These are phyloP conservation scores for Tetragonia tetragonoides DNA, from an alignment of 148 eudicot species.

Conservation along the genomic window DNA sequence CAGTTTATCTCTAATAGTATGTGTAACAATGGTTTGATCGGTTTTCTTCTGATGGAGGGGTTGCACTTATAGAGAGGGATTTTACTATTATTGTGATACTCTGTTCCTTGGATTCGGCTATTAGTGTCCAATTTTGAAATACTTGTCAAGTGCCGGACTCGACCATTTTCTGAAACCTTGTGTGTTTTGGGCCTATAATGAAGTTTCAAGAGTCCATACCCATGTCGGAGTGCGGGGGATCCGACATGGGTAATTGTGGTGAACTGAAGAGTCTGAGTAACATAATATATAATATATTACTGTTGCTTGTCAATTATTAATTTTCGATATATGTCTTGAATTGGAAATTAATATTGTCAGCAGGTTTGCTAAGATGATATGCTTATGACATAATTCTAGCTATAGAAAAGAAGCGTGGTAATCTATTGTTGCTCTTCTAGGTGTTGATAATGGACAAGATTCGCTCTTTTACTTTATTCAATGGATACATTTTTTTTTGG, in stretches of 20 bases:
- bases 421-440: background rate
- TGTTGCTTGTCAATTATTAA: background rate
- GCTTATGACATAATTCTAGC: background rate
- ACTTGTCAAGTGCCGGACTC: no score
- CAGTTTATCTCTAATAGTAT: background rate
- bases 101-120: no score
- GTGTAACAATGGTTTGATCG: background rate
- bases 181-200: no score
- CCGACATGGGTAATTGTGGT: no score
- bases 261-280: no score
- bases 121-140: no score
- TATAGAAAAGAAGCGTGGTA: background rate
- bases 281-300: background rate
- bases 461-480: background rate
- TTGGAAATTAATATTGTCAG: background rate
- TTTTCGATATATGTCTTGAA: background rate
- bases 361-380: background rate
- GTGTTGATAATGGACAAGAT: background rate
- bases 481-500: background rate
- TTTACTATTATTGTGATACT: no score
- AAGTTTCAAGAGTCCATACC: no score
- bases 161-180: no score
- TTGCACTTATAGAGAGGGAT: background rate
- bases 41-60: background rate
- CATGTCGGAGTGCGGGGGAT: no score